A percentile compares a stretch with the other conserved stretches of the same genome.
phyloP scores from a whole-genome alignment of 2,329 filamentous ascomycete genomes.

The Fonsecaea monophora region DNA sequence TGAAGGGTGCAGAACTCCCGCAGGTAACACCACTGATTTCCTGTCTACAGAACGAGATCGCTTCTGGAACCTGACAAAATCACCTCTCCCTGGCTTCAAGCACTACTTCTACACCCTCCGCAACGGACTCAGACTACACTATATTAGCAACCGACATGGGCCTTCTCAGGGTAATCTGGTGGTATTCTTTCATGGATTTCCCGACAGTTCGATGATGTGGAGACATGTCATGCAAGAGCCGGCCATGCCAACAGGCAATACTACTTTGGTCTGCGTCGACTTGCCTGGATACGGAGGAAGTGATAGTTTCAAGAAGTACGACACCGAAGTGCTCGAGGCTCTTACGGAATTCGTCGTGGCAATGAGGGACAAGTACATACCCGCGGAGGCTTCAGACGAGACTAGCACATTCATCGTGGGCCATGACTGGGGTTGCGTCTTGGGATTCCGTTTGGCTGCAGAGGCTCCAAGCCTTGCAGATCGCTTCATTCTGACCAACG shows the following conservation, averaged over 20 bases:
- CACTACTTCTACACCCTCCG: slow-evolving; percentile 61
- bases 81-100: slow-evolving; percentile 48
- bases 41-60: slow-evolving; percentile 54
- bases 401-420: slow-evolving; percentile 54
- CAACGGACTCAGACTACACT: slow-evolving; percentile 61
- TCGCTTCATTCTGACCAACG: slow-evolving; percentile 62
- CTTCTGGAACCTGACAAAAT: slow-evolving; percentile 61
- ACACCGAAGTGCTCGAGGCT: slow-evolving; percentile 59
- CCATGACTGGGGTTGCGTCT: slow-evolving; percentile 63
- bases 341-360: slow-evolving; percentile 61
- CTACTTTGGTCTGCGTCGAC: slow-evolving; percentile 62
- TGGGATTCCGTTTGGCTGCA: slow-evolving; percentile 63
- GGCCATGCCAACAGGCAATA: slow-evolving; percentile 47
- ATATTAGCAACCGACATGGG: slow-evolving; percentile 54
- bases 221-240: slow-evolving; percentile 54
- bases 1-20: neutral
- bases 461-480: slow-evolving; percentile 64
- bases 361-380: slow-evolving; percentile 55
- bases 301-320: slow-evolving; percentile 59
- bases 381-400: slow-evolving; percentile 44
- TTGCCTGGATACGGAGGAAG: slow-evolving; percentile 66
- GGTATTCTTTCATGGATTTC: slow-evolving; percentile 66
- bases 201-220: slow-evolving; percentile 65
- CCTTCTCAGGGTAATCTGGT: slow-evolving; percentile 47
- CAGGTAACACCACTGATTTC: slow-evolving; percentile 11